Evolutionary conservation across 2,329 filamentous ascomycete species (phyloP).

Genomic region (Epicoccum nigrum): DNA sequence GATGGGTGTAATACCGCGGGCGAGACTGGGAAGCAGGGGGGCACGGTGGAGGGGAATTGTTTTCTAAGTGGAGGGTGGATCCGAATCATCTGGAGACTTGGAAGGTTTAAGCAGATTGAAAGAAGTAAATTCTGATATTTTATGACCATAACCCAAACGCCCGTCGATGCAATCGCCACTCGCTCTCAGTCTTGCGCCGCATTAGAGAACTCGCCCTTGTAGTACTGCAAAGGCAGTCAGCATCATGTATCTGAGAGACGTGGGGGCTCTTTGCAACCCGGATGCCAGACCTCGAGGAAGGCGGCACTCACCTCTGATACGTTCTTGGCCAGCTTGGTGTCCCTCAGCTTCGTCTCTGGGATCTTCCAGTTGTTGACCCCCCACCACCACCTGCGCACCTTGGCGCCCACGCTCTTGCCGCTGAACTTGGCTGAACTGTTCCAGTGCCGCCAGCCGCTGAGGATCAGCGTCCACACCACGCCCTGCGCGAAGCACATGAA

Average conservation of each 20-base stretch:
- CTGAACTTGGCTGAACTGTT: slow-evolving; percentile 79
- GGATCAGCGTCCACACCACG: slow-evolving; percentile 81
- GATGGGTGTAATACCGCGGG: too few relatives aligned
- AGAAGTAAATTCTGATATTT: slow-evolving; percentile 1
- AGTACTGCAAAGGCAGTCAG: slow-evolving; percentile 34
- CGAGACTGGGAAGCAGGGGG: too few relatives aligned
- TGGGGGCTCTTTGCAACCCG: background rate
- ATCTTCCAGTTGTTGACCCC: slow-evolving; percentile 83
- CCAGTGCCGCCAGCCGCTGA: slow-evolving; percentile 89
- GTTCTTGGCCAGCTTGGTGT: slow-evolving; percentile 42
- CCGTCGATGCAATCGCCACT: slow-evolving; percentile 11
- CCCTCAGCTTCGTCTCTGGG: slow-evolving; percentile 32
- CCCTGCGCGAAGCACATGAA: slow-evolving; percentile 88
- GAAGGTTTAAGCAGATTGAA: too few relatives aligned
- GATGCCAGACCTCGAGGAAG: slow-evolving; percentile 40
- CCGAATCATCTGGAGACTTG: too few relatives aligned
- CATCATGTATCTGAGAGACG: background rate
- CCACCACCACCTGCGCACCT: slow-evolving; percentile 91
- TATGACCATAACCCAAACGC: slow-evolving; percentile 17
- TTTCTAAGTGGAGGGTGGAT: too few relatives aligned
- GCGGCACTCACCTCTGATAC: slow-evolving; percentile 45
- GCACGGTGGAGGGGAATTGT: too few relatives aligned
- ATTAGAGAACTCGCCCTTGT: slow-evolving; percentile 35
- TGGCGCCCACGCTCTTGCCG: slow-evolving; percentile 77
- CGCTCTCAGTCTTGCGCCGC: slow-evolving; percentile 27